Evolutionary conservation across 108 stramenopile genomes (phyloP), one percentile per base, ranked within the genome.

Genomic region (Pseudonitzschia delicatissima): DNA sequence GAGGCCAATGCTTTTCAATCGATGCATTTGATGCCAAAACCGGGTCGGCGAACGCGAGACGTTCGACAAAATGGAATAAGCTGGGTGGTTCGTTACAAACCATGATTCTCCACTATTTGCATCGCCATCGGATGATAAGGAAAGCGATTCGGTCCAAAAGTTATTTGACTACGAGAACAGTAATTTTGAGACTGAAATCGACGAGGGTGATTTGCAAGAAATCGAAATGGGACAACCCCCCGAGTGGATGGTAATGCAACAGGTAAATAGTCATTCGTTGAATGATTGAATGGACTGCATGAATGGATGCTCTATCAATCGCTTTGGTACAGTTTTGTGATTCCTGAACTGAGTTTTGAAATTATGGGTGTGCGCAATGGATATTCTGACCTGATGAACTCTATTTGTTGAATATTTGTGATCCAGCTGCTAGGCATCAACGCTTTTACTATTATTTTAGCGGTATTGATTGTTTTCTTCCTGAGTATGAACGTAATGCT

Each of bases 401-500:
- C n/a, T n/a, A n/a, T n/a, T n/a, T n/a, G n/a, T n/a, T n/a, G n/a
- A n/a, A n/a, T n/a, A n/a, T n/a, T n/a, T n/a, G n/a, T n/a, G n/a
- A 62, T 64, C 21, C 32, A 88, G 87, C 71, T 92, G 17, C 69
- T 92, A 20, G 91, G 91, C 28, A 84, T 92, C 65, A 87, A 86
- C 52, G 67, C 78, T 58, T 92, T 92, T 63, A 89, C 91, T 29
- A 87, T 88, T 57, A 73, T 86, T 23, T 71, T 92, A 13, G 91
- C 77, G 12, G 73, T 49, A 49, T 45, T 82, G 11, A 88, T 85
- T 47, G 66, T 67, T 7, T 80, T 87, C 52, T 87, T 92, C 48
- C 62, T 88, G 18, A 64, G 68, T 42, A 77, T 86, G 82, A 92
- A 92, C 64, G 27, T 72, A 12, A 42, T 80, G 7, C 53, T 80